Percentiles rank a stretch among this genome's conserved stretches.
Conservation (phyloP, 345 rosid species). For the Camelina sativa region DNA sequence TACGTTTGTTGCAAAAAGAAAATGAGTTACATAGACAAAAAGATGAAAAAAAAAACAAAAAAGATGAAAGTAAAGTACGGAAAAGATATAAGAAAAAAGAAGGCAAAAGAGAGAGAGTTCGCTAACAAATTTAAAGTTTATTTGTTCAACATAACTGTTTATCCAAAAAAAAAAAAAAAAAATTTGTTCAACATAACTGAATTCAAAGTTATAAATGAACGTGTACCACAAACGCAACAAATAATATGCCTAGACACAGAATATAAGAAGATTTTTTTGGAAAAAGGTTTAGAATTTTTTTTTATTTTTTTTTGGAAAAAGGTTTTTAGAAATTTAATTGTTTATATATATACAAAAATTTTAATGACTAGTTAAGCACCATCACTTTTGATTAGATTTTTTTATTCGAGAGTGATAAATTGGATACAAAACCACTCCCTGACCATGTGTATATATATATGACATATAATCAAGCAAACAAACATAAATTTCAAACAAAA, state of each 20-base stretch:
- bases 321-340: not conserved
- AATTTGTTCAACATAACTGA: not conserved
- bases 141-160: not conserved
- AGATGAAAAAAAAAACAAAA: not conserved
- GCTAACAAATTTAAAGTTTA: not conserved
- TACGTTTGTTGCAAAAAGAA: slow-evolving; percentile 31
- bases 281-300: no score
- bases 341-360: not conserved
- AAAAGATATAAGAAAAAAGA: no score
- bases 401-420: slow-evolving; percentile 21
- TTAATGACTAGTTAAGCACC: slow-evolving; percentile 39
- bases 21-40: slow-evolving; percentile 28
- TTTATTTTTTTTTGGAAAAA: no score
- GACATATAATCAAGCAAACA: slow-evolving; percentile 31
- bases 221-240: slow-evolving; percentile 25
- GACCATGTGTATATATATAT: slow-evolving; percentile 43
- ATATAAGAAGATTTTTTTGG: not conserved
- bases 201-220: not conserved
- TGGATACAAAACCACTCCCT: slow-evolving; percentile 12
- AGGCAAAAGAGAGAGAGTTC: slow-evolving; percentile 1
- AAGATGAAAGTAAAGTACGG: no score
- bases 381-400: not conserved
- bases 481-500: not conserved
- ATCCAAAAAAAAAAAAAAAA: no score
- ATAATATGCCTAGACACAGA: not conserved